Evolutionary conservation across 140 eudicot species (phyloP).

Genomic region (Bidens hawaiensis): DNA sequence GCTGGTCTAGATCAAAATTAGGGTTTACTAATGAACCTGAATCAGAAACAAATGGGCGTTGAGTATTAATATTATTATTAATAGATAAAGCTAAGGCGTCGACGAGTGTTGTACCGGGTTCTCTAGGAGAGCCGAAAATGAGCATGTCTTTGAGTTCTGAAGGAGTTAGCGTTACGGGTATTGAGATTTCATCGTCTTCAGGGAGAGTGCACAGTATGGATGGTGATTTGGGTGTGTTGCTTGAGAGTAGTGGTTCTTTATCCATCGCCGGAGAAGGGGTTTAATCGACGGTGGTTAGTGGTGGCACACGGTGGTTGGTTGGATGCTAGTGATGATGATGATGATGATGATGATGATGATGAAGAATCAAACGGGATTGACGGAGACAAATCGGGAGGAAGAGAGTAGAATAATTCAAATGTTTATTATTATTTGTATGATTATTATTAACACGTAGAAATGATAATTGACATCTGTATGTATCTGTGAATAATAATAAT

Average conservation of each 20-base stretch:
- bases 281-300: neutral
- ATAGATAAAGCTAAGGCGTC: constrained; percentile 42
- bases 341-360: constrained; percentile 1
- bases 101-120: constrained; percentile 40
- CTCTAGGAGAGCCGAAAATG: constrained; percentile 56
- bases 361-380: constrained; percentile 17
- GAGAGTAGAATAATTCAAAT: neutral
- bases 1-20: constrained; percentile 10
- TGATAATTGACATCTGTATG: neutral
- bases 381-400: neutral
- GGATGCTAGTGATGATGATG: neutral
- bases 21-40: neutral
- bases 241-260: constrained; percentile 58
- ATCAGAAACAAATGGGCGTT: constrained; percentile 1
- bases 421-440: no score
- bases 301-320: constrained; percentile 3
- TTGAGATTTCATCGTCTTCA: constrained; percentile 50
- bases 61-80: constrained; percentile 1
- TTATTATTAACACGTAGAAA: no score
- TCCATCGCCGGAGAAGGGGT: constrained; percentile 36
- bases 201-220: constrained; percentile 50
- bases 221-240: constrained; percentile 37
- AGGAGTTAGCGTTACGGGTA: constrained; percentile 54
- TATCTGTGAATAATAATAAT: no score
- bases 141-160: constrained; percentile 66